A percentile compares a stretch with the other conserved stretches of the same genome.
phyloP scores from a whole-genome alignment of 2,329 filamentous ascomycete genomes.

The Scleromitrula shiraiana region DNA sequence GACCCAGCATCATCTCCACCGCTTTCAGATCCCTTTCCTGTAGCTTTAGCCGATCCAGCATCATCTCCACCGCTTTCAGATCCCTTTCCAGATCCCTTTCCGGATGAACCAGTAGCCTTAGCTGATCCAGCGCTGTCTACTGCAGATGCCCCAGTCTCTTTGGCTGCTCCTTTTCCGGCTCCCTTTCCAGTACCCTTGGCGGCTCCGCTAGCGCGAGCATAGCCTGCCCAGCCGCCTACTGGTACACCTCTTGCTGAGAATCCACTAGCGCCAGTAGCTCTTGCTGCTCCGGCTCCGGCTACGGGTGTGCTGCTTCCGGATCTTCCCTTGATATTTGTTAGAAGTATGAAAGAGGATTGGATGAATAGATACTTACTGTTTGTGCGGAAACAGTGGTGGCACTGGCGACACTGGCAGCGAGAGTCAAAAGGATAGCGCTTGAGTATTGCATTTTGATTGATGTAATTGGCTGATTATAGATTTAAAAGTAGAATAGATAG shows the following conservation, averaged over 20 bases:
- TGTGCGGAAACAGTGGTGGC: constrained; percentile 17
- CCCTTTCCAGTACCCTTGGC: neutral
- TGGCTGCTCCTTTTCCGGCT: neutral
- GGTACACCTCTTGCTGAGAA: neutral
- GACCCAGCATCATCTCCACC: neutral
- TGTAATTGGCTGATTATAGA: constrained; percentile 9
- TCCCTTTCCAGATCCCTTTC: neutral
- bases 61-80: too few relatives aligned
- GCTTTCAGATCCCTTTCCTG: too few relatives aligned
- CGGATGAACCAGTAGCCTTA: neutral
- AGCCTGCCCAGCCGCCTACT: neutral
- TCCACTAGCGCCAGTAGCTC: neutral
- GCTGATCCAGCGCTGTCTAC: neutral
- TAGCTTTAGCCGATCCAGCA: neutral
- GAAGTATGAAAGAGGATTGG: neutral
- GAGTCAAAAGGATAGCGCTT: constrained; percentile 18
- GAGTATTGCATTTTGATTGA: constrained; percentile 24
- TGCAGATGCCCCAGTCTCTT: neutral
- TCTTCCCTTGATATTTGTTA: constrained; percentile 6
- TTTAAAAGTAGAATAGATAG: neutral
- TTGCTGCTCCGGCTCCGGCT: neutral
- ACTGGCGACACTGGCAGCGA: too few relatives aligned
- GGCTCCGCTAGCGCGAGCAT: neutral
- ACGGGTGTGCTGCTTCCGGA: neutral
- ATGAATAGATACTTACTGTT: constrained; percentile 8